Percentiles rank a stretch among this genome's conserved stretches.
These are phyloP conservation scores for Clarireedia hainanense DNA, from an alignment of 2,329 filamentous ascomycete genomes.

Conservation along the genomic window DNA sequence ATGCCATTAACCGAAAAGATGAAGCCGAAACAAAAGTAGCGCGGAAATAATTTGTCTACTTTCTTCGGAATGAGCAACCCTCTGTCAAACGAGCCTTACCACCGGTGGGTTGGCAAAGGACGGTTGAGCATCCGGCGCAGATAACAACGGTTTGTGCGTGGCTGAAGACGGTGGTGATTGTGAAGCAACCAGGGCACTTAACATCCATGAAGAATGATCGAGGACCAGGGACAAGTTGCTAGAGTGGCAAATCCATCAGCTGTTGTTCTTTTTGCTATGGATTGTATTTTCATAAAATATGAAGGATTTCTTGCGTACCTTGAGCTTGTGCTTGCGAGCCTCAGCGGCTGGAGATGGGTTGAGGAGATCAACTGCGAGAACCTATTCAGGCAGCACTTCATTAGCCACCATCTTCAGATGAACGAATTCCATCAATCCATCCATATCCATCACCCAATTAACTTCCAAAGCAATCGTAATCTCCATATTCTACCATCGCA, in stretches of 20 bases:
- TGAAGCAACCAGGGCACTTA: constrained; percentile 99
- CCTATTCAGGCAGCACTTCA: constrained; percentile 48
- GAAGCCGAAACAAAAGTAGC: constrained; percentile 34
- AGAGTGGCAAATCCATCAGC: constrained; percentile 12
- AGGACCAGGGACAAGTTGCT: constrained; percentile 91
- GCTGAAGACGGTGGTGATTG: constrained; percentile 99
- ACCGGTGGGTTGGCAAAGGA: constrained; percentile 98
- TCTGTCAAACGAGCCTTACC: constrained; percentile 98
- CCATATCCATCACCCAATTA: constrained; percentile 9
- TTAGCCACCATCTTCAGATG: constrained; percentile 38
- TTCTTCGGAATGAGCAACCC: constrained; percentile 99
- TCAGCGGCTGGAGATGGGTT: constrained; percentile 97
- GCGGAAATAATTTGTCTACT: constrained; percentile 60
- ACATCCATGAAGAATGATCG: constrained; percentile 99
- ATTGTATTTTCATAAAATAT: not conserved
- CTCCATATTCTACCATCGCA: constrained; percentile 3
- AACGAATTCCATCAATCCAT: constrained; percentile 20
- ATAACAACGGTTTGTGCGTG: constrained; percentile 99
- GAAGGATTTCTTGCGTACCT: constrained; percentile 54
- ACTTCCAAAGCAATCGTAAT: constrained; percentile 7
- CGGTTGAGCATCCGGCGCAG: constrained; percentile 98
- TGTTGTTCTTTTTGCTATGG: not conserved
- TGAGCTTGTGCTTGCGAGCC: constrained; percentile 99
- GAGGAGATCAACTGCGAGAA: constrained; percentile 99
- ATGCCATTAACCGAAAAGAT: constrained; percentile 22